Conservation (phyloP, 768 basidiomycete species). For the Rhodocollybia butyracea region DNA sequence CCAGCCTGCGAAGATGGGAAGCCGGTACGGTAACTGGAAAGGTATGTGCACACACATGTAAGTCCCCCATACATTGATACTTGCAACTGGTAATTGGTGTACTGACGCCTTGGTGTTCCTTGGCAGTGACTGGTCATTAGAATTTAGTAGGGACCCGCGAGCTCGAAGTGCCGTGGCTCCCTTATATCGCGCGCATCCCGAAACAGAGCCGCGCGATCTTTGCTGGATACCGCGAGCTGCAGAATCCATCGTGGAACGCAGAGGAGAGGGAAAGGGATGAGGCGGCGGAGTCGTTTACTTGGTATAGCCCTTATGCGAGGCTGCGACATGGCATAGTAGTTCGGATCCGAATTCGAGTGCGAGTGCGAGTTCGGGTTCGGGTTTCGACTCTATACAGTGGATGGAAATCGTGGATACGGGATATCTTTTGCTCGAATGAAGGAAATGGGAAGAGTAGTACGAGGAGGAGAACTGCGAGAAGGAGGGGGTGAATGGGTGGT, state of each 20-base stretch:
- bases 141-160: no score
- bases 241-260: background rate
- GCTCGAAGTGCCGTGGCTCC: no score
- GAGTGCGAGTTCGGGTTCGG: background rate
- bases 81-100: no score
- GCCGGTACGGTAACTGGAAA: no score
- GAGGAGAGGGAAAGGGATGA: background rate
- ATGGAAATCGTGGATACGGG: conserved; percentile 4
- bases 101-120: no score
- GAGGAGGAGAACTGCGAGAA: background rate
- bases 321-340: background rate
- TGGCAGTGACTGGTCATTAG: no score
- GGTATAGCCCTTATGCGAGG: conserved; percentile 6
- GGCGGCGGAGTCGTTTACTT: background rate
- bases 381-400: background rate
- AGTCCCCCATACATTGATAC: no score
- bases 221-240: background rate
- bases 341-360: background rate
- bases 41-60: no score
- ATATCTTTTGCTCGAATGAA: background rate
- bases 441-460: background rate
- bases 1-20: no score
- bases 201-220: background rate
- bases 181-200: no score
- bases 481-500: background rate